Evolutionary conservation across 2,329 filamentous ascomycete species (phyloP).

Genomic region (Neospermospora avenae): DNA sequence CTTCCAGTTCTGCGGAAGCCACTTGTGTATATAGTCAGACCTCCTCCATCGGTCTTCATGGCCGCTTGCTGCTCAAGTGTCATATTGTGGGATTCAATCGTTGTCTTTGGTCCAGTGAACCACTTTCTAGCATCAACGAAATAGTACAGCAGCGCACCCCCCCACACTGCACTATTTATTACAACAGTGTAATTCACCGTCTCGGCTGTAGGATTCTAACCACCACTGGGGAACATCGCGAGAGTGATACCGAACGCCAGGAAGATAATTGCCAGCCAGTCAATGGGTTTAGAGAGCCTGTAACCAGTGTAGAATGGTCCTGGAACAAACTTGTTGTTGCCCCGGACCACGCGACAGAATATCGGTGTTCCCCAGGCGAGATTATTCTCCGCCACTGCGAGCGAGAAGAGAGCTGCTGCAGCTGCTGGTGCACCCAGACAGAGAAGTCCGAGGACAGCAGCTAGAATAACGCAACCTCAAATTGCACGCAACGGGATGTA

Average conservation of each 20-base stretch:
- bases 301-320: constrained; percentile 57
- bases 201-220: constrained; percentile 47
- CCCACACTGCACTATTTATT: constrained; percentile 57
- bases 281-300: constrained; percentile 48
- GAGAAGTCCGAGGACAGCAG: constrained; percentile 53
- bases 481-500: constrained; percentile 57
- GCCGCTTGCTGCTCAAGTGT: constrained; percentile 32
- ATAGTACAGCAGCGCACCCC: constrained; percentile 54
- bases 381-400: constrained; percentile 58
- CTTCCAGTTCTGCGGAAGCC: too few species aligned
- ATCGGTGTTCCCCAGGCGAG: constrained; percentile 59
- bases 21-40: constrained; percentile 13
- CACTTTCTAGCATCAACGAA: constrained; percentile 54
- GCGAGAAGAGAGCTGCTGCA: constrained; percentile 56
- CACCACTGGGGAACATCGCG: constrained; percentile 55
- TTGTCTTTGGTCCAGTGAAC: constrained; percentile 58
- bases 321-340: constrained; percentile 52
- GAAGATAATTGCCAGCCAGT: constrained; percentile 51
- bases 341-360: constrained; percentile 56
- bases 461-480: constrained; percentile 50
- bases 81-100: constrained; percentile 42
- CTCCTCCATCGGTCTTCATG: constrained; percentile 26
- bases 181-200: constrained; percentile 64
- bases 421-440: constrained; percentile 56
- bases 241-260: constrained; percentile 53